phyloP scores from a whole-genome alignment of 228 moss, liverwort and hornwort species.

The Sphagnum fallax region DNA sequence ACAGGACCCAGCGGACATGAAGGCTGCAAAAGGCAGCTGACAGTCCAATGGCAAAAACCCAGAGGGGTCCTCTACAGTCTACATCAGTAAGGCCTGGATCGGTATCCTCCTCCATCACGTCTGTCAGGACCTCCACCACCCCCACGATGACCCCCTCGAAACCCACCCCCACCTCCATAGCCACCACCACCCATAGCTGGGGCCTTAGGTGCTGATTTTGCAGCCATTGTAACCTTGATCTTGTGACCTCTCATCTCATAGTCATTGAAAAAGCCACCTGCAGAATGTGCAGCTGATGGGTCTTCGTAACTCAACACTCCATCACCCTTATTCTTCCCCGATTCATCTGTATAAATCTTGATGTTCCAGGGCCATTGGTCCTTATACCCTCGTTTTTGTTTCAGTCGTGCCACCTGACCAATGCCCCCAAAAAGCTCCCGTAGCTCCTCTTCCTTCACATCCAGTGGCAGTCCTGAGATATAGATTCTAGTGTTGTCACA shows the following conservation, averaged over 20 bases:
- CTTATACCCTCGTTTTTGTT: constrained; percentile 97
- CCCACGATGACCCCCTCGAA: constrained; percentile 60
- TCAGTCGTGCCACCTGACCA: constrained; percentile 95
- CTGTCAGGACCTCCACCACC: constrained; percentile 87
- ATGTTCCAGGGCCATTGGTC: constrained; percentile 98
- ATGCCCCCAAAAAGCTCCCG: constrained; percentile 75
- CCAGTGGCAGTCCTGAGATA: constrained; percentile 44
- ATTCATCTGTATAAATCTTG: constrained; percentile 89
- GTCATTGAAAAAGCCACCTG: constrained; percentile 88
- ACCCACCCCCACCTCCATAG: constrained; percentile 37
- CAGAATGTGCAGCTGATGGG: constrained; percentile 89
- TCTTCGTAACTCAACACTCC: constrained; percentile 93
- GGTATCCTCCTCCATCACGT: constrained; percentile 75
- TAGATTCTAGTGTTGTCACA: constrained; percentile 63
- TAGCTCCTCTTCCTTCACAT: constrained; percentile 41
- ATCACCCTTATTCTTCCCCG: constrained; percentile 82
- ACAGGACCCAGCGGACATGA: too few relatives aligned
- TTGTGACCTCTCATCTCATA: constrained; percentile 77
- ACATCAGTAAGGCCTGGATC: constrained; percentile 83
- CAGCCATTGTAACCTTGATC: constrained; percentile 98
- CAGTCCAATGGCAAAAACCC: constrained; percentile 33
- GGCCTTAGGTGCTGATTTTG: constrained; percentile 78
- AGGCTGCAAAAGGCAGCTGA: too few relatives aligned
- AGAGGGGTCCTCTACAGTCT: constrained; percentile 20
- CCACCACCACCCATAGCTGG: constrained; percentile 48